Base-by-base conservation (phyloP, 257 asterid genomes). In the Ilex aquifolium region DNA sequence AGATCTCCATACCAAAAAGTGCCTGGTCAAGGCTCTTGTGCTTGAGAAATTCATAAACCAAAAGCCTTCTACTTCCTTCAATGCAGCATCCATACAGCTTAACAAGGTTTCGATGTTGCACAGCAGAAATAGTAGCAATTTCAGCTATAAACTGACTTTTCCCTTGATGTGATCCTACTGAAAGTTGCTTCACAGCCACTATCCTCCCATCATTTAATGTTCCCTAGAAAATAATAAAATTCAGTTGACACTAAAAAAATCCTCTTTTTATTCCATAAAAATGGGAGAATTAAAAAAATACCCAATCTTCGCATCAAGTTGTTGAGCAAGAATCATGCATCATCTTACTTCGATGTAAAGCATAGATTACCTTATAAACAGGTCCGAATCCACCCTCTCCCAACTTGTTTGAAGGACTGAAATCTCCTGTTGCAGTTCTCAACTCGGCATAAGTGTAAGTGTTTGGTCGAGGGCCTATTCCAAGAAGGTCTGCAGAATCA, bases 1-100 rank as follows among this genome's bases (percentile, higher is more conserved):
- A 6, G 10, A 53, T 21, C 15, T n/a, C 15, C 30, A 14, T 53
- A 53, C 57, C 57, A 53, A 53, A 53, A 3, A 53, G 31, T 15
- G 57, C 57, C 31, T 53, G 29, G 31, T 53, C 57, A 53, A 53
- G 57, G 31, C 57, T 53, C 57, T 53, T 53, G 57, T 53, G 14
- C 15, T 53, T 5, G 15, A 53, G 57, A 53, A 8, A 53, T 21
- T 53, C 57, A 53, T 53, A 53, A 6, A 53, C 57, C 27, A 53
- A 21, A 21, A 53, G 57, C 31, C 57, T 10, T 46, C n/a, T 10
- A 46, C n/a, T 46, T 14, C 31, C 31, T 6, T 53, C 57, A 15
- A 53, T 53, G 31, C 57, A 53, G 57, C 29, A 15, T n/a, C 57
- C 57, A 15, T 15, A 53, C 6, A 53, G 15, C 6, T 53, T 53